A percentile compares a stretch with the other conserved stretches of the same genome.
Evolutionary conservation across 768 basidiomycete genomes (phyloP).

Genomic region (Tylopilus balloui): DNA sequence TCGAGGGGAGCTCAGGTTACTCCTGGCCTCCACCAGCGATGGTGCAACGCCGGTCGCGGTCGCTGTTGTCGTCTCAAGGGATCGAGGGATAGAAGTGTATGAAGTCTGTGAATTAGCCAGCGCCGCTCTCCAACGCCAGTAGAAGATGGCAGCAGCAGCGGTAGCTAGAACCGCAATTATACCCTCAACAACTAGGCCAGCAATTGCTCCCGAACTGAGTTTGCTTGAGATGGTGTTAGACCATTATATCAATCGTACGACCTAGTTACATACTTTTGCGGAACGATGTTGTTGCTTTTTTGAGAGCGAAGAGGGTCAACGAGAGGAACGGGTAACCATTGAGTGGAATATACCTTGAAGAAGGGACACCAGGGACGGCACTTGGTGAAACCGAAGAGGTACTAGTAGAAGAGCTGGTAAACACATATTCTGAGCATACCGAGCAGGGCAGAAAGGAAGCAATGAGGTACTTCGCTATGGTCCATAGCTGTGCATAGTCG

Average conservation of each 20-base stretch:
- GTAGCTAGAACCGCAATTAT: slow-evolving; percentile 14
- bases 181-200: slow-evolving; percentile 18
- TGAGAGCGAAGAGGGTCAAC: background rate
- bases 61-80: slow-evolving; percentile 1
- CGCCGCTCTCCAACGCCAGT: slow-evolving; percentile 20
- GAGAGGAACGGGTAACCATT: background rate
- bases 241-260: background rate
- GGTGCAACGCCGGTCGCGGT: slow-evolving; percentile 5
- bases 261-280: slow-evolving; percentile 13
- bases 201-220: slow-evolving; percentile 22
- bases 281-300: background rate
- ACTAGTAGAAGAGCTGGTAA: background rate
- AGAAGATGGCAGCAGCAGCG: slow-evolving; percentile 16
- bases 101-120: background rate
- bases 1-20: background rate
- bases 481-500: slow-evolving; percentile 31
- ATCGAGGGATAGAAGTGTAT: slow-evolving; percentile 5
- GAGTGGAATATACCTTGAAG: slow-evolving; percentile 7
- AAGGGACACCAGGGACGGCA: background rate
- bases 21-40: slow-evolving; percentile 6
- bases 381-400: background rate
- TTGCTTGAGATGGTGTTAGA: slow-evolving; percentile 11
- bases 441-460: background rate
- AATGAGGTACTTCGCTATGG: slow-evolving; percentile 15
- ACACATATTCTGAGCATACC: background rate